Percentiles rank a stretch among this genome's conserved stretches.
phyloP scores from a whole-genome alignment of 257 asterid genomes.

The Solanum piurae region DNA sequence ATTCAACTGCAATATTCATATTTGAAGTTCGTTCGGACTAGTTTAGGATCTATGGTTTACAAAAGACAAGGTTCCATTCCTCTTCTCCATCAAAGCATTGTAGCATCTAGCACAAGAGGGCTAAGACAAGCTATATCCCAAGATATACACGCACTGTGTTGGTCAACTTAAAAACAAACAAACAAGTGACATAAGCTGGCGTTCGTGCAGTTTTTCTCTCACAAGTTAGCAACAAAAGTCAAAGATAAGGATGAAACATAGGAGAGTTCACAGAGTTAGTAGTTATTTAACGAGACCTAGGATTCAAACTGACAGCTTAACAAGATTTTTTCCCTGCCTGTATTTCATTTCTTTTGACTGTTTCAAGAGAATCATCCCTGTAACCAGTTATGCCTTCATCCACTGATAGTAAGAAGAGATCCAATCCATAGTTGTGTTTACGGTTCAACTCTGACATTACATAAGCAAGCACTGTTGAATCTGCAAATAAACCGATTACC shows the following conservation, averaged over 20 bases:
- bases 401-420: conserved; percentile 86
- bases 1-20: not conserved
- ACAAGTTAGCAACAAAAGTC: not conserved
- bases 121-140: not conserved
- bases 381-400: conserved; percentile 98
- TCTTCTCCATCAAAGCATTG: not conserved
- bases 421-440: conserved; percentile 77
- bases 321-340: conserved; percentile 37
- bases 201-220: not conserved
- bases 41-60: not conserved
- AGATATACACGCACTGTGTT: not conserved
- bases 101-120: not conserved
- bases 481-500: conserved; percentile 26
- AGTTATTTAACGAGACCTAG: not conserved
- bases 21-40: not conserved
- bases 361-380: conserved; percentile 95
- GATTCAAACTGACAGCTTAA: not conserved
- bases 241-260: not conserved
- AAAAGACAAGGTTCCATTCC: not conserved
- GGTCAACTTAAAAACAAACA: not conserved
- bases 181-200: not conserved
- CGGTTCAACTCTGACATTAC: conserved; percentile 79
- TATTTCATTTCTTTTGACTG: conserved; percentile 93
- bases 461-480: conserved; percentile 96
- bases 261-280: not conserved